Base-by-base conservation (phyloP, 257 asterid species). In the Solanum lycopersicoides region DNA sequence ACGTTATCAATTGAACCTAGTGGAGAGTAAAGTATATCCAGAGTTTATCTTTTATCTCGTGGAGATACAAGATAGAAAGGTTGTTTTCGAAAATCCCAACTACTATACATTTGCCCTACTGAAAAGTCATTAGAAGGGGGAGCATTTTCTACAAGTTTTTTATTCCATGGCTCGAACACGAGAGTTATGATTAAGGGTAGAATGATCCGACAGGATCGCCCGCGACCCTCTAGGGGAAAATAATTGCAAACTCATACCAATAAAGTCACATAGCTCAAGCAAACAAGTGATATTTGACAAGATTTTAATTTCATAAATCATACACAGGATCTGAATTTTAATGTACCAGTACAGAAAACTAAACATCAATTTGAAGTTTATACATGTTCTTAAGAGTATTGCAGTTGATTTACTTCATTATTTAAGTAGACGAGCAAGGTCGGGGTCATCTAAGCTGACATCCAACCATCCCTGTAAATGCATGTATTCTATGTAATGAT, bases 401-500 rank as follows among this genome's bases (percentile, higher is more conserved):
- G 56, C 35, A 56, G 56, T 39, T 30, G 74, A 86, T 42, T 28
- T 68, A 68, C 74, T 68, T 5, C 86, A 90, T 91, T 90, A 92
- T 92, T 95, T 93, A 87, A 94, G 91, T 80, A 97, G 88, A 89
- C 85, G 98, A 0, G 95, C 96, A 2, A 95, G 92, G 86, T 94
- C 96, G 3, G 98, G 99, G 87, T 95, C 98, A 65, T 94, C 89
- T 88, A 95, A 82, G 93, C 94, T 91, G 88, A 95, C 69, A 88
- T 97, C 99, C 91, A 95, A 84, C 99, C 95, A 93, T n/a, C 99
- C 98, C n/a, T 94, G 89, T 90, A 95, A 14, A 5, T 91, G 96
- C 99, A 97, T 97, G 92, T 89, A 92, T 83, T 95, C 96, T 3
- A 97, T 91, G 89, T 95, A 93, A 90, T 95, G 98, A 47, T 94